phyloP scores from a whole-genome alignment of 768 basidiomycete species.

The Boletus pseudopeckii region DNA sequence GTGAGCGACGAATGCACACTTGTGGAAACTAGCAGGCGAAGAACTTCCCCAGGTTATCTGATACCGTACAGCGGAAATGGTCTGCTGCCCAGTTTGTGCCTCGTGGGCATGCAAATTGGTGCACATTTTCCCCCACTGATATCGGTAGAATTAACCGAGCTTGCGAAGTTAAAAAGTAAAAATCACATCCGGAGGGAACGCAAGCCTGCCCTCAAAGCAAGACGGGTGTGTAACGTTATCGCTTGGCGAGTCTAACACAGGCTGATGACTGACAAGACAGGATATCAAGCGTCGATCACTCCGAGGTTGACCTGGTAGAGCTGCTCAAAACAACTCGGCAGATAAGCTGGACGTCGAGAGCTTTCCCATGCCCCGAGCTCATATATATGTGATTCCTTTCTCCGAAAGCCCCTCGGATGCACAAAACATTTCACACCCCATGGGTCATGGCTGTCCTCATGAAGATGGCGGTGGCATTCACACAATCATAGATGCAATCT shows the following conservation, averaged over 20 bases:
- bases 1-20: background rate
- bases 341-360: no score
- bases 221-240: no score
- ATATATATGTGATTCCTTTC: background rate
- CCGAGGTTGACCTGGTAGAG: no score
- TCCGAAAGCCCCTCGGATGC: background rate
- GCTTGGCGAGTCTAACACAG: no score
- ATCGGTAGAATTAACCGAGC: background rate
- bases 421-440: background rate
- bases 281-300: no score
- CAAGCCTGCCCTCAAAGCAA: background rate
- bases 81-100: no score
- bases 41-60: background rate
- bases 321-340: no score
- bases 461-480: background rate
- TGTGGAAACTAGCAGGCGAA: background rate
- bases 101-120: background rate
- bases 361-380: slow-evolving; percentile 6
- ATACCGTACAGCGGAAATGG: background rate
- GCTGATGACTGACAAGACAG: no score
- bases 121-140: slow-evolving; percentile 5
- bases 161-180: background rate
- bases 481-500: background rate
- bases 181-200: background rate
- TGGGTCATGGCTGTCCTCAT: background rate